These are phyloP conservation scores for Solanum corneliomulleri DNA, from an alignment of 257 asterid species.

Conservation along the genomic window DNA sequence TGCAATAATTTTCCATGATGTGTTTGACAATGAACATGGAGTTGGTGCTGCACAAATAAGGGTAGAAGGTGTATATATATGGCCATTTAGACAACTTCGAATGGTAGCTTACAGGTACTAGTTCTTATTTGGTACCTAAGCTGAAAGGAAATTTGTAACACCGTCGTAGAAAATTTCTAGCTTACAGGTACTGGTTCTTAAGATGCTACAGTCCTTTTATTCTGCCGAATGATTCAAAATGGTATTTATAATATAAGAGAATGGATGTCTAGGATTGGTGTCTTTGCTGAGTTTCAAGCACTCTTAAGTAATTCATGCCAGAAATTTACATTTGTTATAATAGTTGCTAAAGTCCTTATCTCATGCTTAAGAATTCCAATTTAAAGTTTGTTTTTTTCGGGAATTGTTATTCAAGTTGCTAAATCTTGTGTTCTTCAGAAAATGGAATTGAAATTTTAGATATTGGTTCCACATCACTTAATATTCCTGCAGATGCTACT, in stretches of 20 bases:
- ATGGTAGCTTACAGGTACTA: constrained; percentile 85
- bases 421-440: neutral
- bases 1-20: constrained; percentile 80
- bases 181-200: no score
- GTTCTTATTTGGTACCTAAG: neutral
- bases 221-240: neutral
- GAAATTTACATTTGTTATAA: neutral
- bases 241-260: neutral
- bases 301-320: neutral
- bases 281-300: neutral
- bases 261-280: neutral
- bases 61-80: constrained; percentile 93
- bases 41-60: constrained; percentile 60
- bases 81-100: constrained; percentile 99
- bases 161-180: neutral
- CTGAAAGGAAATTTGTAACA: neutral
- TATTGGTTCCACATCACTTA: neutral
- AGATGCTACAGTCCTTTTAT: neutral
- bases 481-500: neutral
- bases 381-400: neutral
- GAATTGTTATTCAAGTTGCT: neutral
- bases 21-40: constrained; percentile 71
- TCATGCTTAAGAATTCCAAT: neutral
- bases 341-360: neutral
- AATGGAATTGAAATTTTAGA: neutral